Evolutionary conservation across 108 stramenopile species (phyloP), one percentile per base, ranked within the genome.

Genomic region (Skeletonema marinoi): DNA sequence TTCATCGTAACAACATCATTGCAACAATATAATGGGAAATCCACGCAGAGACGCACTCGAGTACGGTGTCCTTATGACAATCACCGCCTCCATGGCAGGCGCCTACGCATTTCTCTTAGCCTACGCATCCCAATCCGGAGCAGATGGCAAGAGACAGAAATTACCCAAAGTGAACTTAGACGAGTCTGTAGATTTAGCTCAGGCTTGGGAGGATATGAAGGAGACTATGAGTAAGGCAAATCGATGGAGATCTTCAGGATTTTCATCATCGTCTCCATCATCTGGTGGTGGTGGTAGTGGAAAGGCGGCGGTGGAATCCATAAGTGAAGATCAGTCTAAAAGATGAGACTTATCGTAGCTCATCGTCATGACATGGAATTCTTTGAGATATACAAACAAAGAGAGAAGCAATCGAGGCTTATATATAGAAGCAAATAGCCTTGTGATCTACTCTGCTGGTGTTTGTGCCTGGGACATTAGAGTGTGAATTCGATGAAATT

Each of bases 1-100:
- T 25, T 35, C 36, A 36, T 6, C 36, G 8, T 6, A 6, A 36
- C 36, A 6, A 36, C 6, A 42, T 42, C 12, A 42, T 12, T 13
- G 13, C 41, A 42, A 42, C 14, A 42, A 42, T 10, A 42, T 4
- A 36, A 83, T 83, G 82, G 71, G 82, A 0, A 83, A 83, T 54
- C 82, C 82, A 11, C 71, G 82, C 25, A 75, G 82, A 63, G 75
- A 83, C 39, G 82, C 76, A 54, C 42, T 83, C 38, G 82, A 83
- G 70, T 83, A 83, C 35, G 82, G 82, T 56, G 76, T 73, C 62
- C 76, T 83, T 10, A 61, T 77, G 11, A 51, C 71, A 25, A 71
- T 83, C 50, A 25, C 67, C 39, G 11, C 70, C 46, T 83, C 82
- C 30, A 83, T 83, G 82, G 75, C 76, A 17, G 76, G 63, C 1